Conservation (phyloP, 164 flowering plant species). For the Hamamelis virginiana region DNA sequence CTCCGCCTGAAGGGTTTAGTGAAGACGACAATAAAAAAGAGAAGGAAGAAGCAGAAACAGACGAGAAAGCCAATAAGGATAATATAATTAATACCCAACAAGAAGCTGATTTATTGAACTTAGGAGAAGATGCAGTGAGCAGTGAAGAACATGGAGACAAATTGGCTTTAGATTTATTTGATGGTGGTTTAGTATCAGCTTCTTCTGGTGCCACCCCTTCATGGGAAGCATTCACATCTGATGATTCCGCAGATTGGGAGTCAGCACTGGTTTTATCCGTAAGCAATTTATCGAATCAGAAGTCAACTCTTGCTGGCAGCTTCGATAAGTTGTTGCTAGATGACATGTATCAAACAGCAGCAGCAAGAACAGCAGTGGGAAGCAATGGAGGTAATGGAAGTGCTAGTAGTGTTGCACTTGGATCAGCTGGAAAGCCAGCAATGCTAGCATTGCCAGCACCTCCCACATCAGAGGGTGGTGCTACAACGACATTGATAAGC, state of each 20-base stretch:
- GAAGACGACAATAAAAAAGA: conserved; percentile 19
- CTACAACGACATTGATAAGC: background rate
- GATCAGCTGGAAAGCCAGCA: conserved; percentile 49
- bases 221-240: conserved; percentile 58
- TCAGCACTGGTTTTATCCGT: conserved; percentile 46
- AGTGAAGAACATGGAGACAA: conserved; percentile 46
- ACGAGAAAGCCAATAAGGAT: conserved; percentile 7
- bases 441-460: conserved; percentile 75
- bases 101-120: conserved; percentile 55
- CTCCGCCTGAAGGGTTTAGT: conserved; percentile 48
- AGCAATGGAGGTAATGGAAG: conserved; percentile 33
- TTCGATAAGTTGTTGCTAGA: conserved; percentile 39
- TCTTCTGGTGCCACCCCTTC: conserved; percentile 16
- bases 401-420: conserved; percentile 70
- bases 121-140: conserved; percentile 35
- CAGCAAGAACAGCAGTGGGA: background rate
- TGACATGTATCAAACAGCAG: conserved; percentile 65
- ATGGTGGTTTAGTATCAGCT: conserved; percentile 29
- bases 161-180: conserved; percentile 71
- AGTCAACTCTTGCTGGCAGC: conserved; percentile 36
- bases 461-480: conserved; percentile 8
- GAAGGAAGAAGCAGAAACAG: conserved; percentile 12
- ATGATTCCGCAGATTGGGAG: conserved; percentile 72
- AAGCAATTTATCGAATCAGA: conserved; percentile 37
- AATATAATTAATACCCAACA: conserved; percentile 6